Conservation (phyloP, 805 yeast genomes). For the Hanseniaspora occidentalis region DNA sequence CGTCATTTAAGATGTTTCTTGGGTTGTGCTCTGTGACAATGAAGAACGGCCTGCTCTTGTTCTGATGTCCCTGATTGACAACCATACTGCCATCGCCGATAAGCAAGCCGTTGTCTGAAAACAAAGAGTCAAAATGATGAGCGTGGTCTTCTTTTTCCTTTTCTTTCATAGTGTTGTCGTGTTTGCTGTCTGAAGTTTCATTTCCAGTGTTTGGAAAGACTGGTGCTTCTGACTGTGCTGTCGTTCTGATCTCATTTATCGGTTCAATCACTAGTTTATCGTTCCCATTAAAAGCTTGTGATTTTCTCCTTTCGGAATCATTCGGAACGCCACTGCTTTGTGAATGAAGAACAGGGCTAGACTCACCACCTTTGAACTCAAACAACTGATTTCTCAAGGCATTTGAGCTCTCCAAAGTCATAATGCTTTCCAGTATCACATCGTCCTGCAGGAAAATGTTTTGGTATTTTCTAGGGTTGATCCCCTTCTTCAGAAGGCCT, state of each 20-base stretch:
- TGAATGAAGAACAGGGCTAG: neutral
- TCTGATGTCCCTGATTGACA: too few relatives aligned
- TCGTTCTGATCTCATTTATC: too few relatives aligned
- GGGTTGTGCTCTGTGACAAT: slow-evolving; percentile 6
- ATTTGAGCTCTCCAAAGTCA: neutral
- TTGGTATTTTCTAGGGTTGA: neutral
- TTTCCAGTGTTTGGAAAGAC: too few relatives aligned
- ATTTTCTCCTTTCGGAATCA: neutral
- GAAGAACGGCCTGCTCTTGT: slow-evolving; percentile 1
- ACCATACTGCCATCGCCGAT: too few relatives aligned
- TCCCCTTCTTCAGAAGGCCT: neutral
- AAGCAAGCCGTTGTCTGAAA: too few relatives aligned
- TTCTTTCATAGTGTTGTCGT: too few relatives aligned
- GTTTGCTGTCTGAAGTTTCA: too few relatives aligned
- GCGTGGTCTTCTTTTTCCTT: too few relatives aligned
- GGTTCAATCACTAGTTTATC: too few relatives aligned
- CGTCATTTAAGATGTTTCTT: slow-evolving; percentile 6
- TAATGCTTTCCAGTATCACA: neutral
- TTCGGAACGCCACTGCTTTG: neutral
- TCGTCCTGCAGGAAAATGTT: slow-evolving; percentile 2
- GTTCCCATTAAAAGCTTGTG: neutral
- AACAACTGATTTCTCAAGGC: slow-evolving; percentile 3
- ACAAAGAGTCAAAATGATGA: too few relatives aligned
- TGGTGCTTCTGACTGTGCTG: too few relatives aligned
- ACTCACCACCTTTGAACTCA: slow-evolving; percentile 1